Base-by-base conservation (phyloP, 2,329 filamentous ascomycete species). In the Colletotrichum plurivorum region DNA sequence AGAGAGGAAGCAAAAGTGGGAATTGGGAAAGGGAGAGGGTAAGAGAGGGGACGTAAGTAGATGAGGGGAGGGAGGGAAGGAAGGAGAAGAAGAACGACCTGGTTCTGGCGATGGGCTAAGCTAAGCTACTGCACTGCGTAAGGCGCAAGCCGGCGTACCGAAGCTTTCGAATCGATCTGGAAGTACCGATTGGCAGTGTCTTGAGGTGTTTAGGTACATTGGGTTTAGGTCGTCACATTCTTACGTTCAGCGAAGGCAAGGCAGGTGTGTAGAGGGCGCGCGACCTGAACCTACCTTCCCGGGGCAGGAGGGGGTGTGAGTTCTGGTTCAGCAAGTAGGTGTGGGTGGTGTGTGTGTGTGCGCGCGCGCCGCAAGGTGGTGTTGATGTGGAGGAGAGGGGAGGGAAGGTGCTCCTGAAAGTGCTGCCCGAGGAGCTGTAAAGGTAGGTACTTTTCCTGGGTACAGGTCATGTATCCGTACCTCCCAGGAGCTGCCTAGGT, bases 41-140 rank as follows among this genome's bases (percentile, higher is more conserved):
- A 72, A 76, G 67, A 73, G 67, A 45, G 60, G 72, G 73, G 73
- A 73, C 73, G 71, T 73, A 77, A 78, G 77, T 36, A 36, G 10
- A 46, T 46, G 46, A 18, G 16, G 18, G 46, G 20, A 80, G 80
- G 74, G 77, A 79, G 79, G 71, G 58, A 69, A 71, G 64, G 65
- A 69, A 70, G 72, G 68, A 68, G 65, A 78, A 79, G 62, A 68
- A 72, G 56, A 74, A 71, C 71, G 63, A 62, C 48, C 46, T 54
- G 67, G 51, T 62, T 63, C 56, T 65, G 41, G 66, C 61, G 55
- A 69, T 69, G 61, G 48, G 60, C 10, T 43, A 31, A 22, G 56
- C 20, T 18, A 39, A 48, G 36, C 36, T 20, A 22, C 31, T 12
- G 20, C 48, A 45, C 27, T n/a, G 45, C 18, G 16, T 46, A 16